phyloP scores from a whole-genome alignment of 1,284 basidiomycete genomes.

The Moesziomyces globuligerus region DNA sequence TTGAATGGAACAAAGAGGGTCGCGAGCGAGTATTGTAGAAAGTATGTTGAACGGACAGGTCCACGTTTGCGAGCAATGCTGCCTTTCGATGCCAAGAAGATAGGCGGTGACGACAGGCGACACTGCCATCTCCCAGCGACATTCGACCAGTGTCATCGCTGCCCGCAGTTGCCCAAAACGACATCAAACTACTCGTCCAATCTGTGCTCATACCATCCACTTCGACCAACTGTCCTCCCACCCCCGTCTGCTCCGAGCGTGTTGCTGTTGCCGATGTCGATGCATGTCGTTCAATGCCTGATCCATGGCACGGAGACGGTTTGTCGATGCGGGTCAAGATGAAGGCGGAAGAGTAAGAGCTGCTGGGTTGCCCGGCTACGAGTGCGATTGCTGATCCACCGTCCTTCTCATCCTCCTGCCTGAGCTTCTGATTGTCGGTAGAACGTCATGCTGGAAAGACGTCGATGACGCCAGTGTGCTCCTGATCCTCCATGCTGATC shows the following conservation, averaged over 20 bases:
- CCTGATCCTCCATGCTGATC: slow-evolving; percentile 5
- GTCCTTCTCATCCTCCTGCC: slow-evolving; percentile 3
- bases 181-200: too few species aligned
- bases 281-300: slow-evolving; percentile 2
- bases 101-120: too few species aligned
- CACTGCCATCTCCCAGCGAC: too few species aligned
- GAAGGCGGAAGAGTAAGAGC: slow-evolving; percentile 22
- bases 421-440: slow-evolving; percentile 3
- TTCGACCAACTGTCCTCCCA: background rate
- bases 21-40: background rate
- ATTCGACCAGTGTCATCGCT: too few species aligned
- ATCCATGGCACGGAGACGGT: background rate
- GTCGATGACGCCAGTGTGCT: too few species aligned
- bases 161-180: too few species aligned
- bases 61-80: background rate
- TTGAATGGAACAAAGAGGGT: background rate
- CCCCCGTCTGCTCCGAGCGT: background rate
- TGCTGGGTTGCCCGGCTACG: slow-evolving; percentile 35
- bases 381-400: slow-evolving; percentile 25
- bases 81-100: background rate
- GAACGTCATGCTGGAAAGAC: too few species aligned
- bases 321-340: background rate
- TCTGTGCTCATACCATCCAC: too few species aligned
- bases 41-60: background rate
- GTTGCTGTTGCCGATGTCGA: slow-evolving; percentile 1